A percentile compares a stretch with the other conserved stretches of the same genome.
These are phyloP conservation scores for Rhynchospora tenuis DNA, from an alignment of 176 grass and related monocot genomes.

Conservation along the genomic window DNA sequence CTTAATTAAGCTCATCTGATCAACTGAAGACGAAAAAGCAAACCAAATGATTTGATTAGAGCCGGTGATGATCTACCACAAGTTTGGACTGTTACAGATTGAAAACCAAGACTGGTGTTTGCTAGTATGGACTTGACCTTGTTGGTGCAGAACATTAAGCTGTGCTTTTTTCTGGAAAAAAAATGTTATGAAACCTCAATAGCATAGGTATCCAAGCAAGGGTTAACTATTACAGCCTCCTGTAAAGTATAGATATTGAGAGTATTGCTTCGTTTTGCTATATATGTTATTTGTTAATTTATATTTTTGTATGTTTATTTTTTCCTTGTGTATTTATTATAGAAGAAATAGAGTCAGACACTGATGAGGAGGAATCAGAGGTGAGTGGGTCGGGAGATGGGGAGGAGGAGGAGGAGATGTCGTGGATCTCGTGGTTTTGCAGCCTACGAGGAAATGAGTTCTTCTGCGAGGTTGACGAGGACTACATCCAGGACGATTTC, in stretches of 20 bases:
- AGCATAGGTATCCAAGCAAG: neutral
- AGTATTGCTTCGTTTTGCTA: neutral
- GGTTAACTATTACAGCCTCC: neutral
- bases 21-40: neutral
- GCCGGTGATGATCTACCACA: neutral
- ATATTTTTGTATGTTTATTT: constrained; percentile 19
- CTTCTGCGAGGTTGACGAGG: constrained; percentile 81
- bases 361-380: constrained; percentile 73
- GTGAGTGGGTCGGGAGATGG: constrained; percentile 60
- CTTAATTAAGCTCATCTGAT: neutral
- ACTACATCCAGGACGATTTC: constrained; percentile 87
- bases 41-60: neutral
- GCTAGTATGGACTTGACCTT: neutral
- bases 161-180: neutral
- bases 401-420: constrained; percentile 75
- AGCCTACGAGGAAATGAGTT: constrained; percentile 73
- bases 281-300: too few relatives aligned
- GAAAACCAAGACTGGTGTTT: neutral
- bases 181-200: neutral
- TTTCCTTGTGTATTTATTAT: neutral
- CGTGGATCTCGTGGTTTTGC: constrained; percentile 92
- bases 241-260: constrained; percentile 2
- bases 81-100: neutral
- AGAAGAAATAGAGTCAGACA: constrained; percentile 56
- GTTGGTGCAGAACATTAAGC: neutral